These are phyloP conservation scores for Asterochloris sp. DNA, from an alignment of 139 green algal species.

Conservation along the genomic window DNA sequence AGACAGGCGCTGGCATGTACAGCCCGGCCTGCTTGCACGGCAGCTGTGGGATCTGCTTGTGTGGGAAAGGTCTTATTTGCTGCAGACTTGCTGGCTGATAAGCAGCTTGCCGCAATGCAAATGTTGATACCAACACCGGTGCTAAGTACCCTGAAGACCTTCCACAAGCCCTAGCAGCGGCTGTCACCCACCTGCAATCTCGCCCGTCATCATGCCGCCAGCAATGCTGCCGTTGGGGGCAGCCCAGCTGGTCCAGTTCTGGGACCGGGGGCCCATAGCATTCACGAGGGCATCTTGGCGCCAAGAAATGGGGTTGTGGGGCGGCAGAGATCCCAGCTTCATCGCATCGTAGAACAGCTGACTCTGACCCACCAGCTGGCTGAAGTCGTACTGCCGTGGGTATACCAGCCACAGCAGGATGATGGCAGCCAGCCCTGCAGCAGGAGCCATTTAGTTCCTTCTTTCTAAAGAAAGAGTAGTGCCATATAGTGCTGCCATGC, in stretches of 20 bases:
- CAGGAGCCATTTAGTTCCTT: no score
- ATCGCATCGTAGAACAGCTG: slow-evolving; percentile 40
- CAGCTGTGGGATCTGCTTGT: no score
- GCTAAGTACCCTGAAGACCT: background rate
- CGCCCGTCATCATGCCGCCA: slow-evolving; percentile 15
- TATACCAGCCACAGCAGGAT: slow-evolving; percentile 54
- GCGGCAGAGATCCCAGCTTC: slow-evolving; percentile 37
- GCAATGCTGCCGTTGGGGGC: slow-evolving; percentile 18
- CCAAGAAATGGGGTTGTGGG: slow-evolving; percentile 36
- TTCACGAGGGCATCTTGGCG: slow-evolving; percentile 7
- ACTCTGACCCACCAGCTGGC: background rate
- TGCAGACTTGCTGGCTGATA: no score
- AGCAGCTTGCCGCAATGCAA: no score
- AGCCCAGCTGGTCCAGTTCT: slow-evolving; percentile 15
- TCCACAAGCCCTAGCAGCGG: background rate
- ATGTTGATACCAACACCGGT: background rate
- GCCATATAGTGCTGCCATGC: no score
- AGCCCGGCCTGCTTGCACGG: background rate
- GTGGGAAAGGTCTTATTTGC: no score
- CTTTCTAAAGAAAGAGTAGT: no score
- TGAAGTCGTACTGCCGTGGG: slow-evolving; percentile 46
- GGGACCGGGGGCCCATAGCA: background rate
- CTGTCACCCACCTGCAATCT: background rate
- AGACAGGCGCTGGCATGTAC: background rate
- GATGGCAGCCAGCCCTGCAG: slow-evolving; percentile 27